These are phyloP conservation scores for Eimeria mitis DNA, from an alignment of 169 alveolate genomes.

Conservation along the genomic window DNA sequence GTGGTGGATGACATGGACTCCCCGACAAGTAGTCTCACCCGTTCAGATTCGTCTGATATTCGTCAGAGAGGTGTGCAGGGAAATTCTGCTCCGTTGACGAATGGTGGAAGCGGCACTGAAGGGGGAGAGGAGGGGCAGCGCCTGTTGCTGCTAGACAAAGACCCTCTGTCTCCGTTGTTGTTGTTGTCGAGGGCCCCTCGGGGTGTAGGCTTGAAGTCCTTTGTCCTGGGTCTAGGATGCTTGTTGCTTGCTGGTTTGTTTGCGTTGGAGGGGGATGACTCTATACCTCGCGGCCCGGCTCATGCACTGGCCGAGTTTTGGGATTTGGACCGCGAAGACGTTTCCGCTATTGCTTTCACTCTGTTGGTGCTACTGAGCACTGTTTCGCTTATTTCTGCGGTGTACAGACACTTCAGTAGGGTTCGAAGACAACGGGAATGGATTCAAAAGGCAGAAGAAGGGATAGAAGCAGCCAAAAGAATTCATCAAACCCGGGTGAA, in stretches of 20 bases:
- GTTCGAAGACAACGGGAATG: background rate
- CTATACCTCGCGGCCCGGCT: background rate
- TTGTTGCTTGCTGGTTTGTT: background rate
- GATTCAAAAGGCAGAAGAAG: conserved; percentile 14
- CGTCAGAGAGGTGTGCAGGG: background rate
- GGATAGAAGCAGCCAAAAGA: background rate
- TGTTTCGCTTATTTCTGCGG: background rate
- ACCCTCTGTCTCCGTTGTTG: conserved; percentile 12
- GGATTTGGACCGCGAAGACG: conserved; percentile 5
- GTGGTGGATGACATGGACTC: background rate
- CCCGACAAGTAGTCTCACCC: background rate
- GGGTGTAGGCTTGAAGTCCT: background rate
- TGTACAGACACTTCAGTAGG: background rate
- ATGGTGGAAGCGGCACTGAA: background rate
- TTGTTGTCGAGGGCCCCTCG: background rate
- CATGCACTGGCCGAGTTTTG: background rate
- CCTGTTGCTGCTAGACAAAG: background rate
- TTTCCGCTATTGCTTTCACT: background rate
- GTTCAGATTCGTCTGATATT: background rate
- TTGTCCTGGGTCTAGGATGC: background rate
- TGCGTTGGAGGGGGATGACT: background rate
- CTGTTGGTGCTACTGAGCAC: background rate
- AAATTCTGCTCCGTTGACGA: background rate
- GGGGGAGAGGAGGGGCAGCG: background rate
- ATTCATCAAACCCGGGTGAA: background rate